phyloP scores from a whole-genome alignment of 345 rosid genomes.

The Eucalyptus guilfoylei region DNA sequence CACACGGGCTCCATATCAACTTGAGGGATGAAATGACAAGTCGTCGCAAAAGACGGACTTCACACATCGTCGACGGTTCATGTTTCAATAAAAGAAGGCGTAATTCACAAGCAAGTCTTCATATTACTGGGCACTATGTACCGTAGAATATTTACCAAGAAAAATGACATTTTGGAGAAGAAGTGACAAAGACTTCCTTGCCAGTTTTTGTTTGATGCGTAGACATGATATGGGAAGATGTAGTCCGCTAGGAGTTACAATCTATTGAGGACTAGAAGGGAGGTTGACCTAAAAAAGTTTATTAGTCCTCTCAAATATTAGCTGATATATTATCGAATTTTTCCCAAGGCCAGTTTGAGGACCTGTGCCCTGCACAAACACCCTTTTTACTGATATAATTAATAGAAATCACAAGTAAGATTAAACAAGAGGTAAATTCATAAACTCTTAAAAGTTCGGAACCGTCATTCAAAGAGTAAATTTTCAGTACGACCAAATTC shows the following conservation, averaged over 20 bases:
- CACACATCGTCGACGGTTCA: not conserved
- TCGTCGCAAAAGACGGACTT: not conserved
- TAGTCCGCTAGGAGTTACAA: not conserved
- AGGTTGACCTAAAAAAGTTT: not conserved
- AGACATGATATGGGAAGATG: not conserved
- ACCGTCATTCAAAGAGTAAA: not conserved
- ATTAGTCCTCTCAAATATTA: not conserved
- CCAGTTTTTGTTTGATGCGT: not conserved
- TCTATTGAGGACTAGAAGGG: not conserved
- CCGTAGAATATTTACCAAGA: not conserved
- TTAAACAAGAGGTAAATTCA: not conserved
- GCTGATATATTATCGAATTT: not conserved
- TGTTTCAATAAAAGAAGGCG: not conserved
- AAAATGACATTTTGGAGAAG: not conserved
- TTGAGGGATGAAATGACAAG: not conserved
- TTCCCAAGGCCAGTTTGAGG: not conserved
- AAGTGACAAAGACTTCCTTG: not conserved
- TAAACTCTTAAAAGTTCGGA: not conserved
- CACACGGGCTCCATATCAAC: not conserved
- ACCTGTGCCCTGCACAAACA: not conserved
- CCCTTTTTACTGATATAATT: not conserved
- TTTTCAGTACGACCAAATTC: not conserved
- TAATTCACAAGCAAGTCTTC: not conserved
- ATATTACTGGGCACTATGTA: not conserved
- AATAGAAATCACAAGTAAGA: not conserved